Base-by-base conservation (phyloP, 2,329 filamentous ascomycete species). In the Phyllosticta citribraziliensis region DNA sequence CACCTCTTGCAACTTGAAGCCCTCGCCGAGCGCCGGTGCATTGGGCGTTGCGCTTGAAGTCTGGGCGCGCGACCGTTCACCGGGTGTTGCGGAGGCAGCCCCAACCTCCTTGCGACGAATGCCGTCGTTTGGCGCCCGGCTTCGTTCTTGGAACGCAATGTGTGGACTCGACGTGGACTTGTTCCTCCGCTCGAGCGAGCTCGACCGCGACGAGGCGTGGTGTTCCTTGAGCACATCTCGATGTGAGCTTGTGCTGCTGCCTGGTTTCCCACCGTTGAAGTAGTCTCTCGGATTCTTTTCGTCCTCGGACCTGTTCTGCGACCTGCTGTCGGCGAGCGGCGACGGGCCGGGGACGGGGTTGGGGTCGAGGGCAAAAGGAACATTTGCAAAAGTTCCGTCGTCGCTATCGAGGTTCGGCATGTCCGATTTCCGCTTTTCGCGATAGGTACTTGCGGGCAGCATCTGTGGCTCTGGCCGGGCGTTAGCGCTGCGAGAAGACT, bases 131-230 rank as follows among this genome's bases (percentile, higher is more conserved):
- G 80, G 75, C 63, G 84, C 81, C 53, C 88, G 83, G 1, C 84
- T 84, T 73, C 92, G 94, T 68, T 96, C 90, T 72, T 96, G 91
- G 71, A 91, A 95, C 22, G 91, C 88, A 67, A 96, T 96, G 69
- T 96, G 91, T n/a, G 91, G 90, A 17, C 89, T 91, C 5, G 60
- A 61, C 2, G 85, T 63, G 69, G 75, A 66, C 40, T 68, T 68
- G 11, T 61, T 56, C n/a, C 62, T 58, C 35, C 77, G 72, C 65
- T 80, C 78, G 17, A 73, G 72, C 3, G 78, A 80, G 4, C 72
- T 73, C 17, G 78, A 79, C 55, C 78, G 70, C 12, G 78, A 78
- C 19, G 73, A 73, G 19, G 70, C 63, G 19, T 73, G 66, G 60
- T 71, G 70, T 57, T 78, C 76, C 63, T 74, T 74, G 56, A 76